Base-by-base conservation (phyloP, 176 grass and related monocot genomes). In the Raddia distichophylla region DNA sequence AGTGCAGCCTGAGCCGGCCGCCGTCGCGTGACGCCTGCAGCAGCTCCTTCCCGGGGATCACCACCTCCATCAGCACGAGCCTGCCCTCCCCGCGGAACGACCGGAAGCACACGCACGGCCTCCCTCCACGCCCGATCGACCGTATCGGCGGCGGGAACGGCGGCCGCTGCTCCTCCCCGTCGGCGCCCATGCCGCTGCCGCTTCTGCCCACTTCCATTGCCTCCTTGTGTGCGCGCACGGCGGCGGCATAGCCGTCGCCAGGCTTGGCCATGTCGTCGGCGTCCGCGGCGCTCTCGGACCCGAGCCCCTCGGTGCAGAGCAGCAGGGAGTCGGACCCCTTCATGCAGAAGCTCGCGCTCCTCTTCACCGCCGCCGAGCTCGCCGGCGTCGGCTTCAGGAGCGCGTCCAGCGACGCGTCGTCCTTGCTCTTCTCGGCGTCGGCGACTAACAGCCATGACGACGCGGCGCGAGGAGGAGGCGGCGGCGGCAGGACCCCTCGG, bases 291-390 rank as follows among this genome's bases (percentile, higher is more conserved):
- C 93, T 95, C 90, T 95, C 93, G 16, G 87, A 90, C 4, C 93
- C 93, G 14, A 95, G 93, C 70, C 93, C 94, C 80, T 97, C 94
- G 14, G 94, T 97, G 89, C 91, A 97, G 40, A 89, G 86, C 80
- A 83, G 79, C 58, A 89, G 82, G 2, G 83, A 91, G 6, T 85
- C 54, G 1, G 85, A 73, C 61, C 81, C 82, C 78, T 89, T 93
- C 55, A 74, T 5, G 72, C 85, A 91, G 88, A 91, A 93, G 77
- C 84, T 89, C 10, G 80, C 83, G 83, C 87, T 86, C 64, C 79
- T 46, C 80, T 80, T 89, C 43, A 68, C 61, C 27, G 71, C 44
- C 8, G 19, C 57, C 12, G 67, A 11, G 35, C 10, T 60, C 19
- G 19, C 18, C 2, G 81, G 81, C 72, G 78, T 90, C 7, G 81